phyloP scores from a whole-genome alignment of 169 alveolate genomes.

The Prorocentrum cordatum region DNA sequence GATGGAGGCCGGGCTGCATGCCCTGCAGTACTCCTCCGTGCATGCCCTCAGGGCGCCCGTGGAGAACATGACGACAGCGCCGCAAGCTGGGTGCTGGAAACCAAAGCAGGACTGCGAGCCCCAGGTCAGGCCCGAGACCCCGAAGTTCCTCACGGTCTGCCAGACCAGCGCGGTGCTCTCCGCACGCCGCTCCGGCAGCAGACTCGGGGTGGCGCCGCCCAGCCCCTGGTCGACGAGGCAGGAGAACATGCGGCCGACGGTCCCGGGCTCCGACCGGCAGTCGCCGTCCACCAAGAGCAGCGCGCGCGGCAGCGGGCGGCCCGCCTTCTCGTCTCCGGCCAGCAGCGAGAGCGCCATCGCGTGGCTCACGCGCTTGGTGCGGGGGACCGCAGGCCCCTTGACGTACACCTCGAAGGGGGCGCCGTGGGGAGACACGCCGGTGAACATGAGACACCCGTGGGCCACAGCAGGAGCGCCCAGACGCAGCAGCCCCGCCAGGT shows the following conservation, averaged over 20 bases:
- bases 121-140: too few relatives aligned
- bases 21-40: background rate
- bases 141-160: background rate
- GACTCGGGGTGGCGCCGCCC: background rate
- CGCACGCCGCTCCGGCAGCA: background rate
- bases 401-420: background rate
- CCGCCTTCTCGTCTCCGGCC: background rate
- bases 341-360: background rate
- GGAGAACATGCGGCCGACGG: background rate
- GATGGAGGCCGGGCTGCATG: background rate
- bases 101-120: too few relatives aligned
- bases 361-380: background rate
- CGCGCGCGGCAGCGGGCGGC: background rate
- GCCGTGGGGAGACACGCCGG: too few relatives aligned
- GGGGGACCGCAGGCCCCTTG: background rate
- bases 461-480: background rate
- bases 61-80: background rate
- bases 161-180: background rate
- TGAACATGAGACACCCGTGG: background rate
- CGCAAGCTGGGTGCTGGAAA: background rate
- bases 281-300: background rate
- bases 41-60: background rate
- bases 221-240: background rate
- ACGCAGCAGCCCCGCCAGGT: background rate
- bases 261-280: background rate